These are phyloP conservation scores for Alternaria ventricosa DNA, from an alignment of 2,329 filamentous ascomycete genomes.

Conservation along the genomic window DNA sequence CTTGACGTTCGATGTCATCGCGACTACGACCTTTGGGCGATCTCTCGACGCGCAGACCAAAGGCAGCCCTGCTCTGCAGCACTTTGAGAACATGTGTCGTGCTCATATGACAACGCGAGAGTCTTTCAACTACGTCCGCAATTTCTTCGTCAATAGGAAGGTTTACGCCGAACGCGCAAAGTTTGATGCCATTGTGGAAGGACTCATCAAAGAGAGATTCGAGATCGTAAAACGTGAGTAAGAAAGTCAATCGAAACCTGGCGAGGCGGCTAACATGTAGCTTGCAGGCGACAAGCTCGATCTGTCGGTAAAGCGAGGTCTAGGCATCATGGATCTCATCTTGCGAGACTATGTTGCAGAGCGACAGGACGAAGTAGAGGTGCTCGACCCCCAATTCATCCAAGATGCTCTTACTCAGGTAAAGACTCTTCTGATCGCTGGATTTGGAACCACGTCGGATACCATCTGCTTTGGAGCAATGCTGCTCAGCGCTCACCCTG, in stretches of 20 bases:
- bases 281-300: conserved; percentile 36
- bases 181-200: conserved; percentile 43
- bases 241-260: no score
- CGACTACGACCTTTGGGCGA: conserved; percentile 30
- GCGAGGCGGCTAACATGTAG: background rate
- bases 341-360: conserved; percentile 37
- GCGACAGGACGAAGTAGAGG: conserved; percentile 16
- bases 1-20: conserved; percentile 39
- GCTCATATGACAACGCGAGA: conserved; percentile 19
- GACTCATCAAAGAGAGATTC: conserved; percentile 48
- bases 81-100: conserved; percentile 28
- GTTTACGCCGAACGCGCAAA: conserved; percentile 17
- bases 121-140: conserved; percentile 28
- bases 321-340: conserved; percentile 45
- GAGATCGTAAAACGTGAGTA: conserved; percentile 27
- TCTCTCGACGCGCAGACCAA: conserved; percentile 34
- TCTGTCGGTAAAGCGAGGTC: conserved; percentile 44
- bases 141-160: conserved; percentile 16
- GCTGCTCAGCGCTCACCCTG: conserved; percentile 38
- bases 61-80: conserved; percentile 23
- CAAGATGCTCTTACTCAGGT: conserved; percentile 44
- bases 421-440: conserved; percentile 53
- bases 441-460: conserved; percentile 52
- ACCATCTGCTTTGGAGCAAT: conserved; percentile 40
- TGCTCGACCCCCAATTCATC: conserved; percentile 45